A percentile compares a stretch with the other conserved stretches of the same genome.
phyloP scores from a whole-genome alignment of 202 grass and related monocot genomes.

The Eragrostis tef region DNA sequence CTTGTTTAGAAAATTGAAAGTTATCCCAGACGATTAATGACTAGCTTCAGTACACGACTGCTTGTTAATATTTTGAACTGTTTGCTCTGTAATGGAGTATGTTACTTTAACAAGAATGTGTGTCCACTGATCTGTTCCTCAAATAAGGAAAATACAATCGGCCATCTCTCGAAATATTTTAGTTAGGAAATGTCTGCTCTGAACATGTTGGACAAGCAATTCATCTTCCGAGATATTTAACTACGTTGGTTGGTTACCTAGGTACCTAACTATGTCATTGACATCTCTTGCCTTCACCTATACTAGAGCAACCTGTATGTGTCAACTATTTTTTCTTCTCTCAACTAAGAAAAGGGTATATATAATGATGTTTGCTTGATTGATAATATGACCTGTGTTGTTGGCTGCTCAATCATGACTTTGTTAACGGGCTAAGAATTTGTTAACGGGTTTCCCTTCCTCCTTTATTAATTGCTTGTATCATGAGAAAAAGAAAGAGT shows the following conservation, averaged over 20 bases:
- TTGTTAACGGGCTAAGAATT: not conserved
- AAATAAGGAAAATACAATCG: conserved; percentile 2
- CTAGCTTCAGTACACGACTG: not conserved
- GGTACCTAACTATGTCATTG: conserved; percentile 44
- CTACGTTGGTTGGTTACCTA: conserved; percentile 56
- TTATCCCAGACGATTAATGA: too few relatives aligned
- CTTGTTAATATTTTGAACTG: not conserved
- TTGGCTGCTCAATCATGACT: conserved; percentile 24
- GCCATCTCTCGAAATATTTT: not conserved
- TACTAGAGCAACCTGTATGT: conserved; percentile 31
- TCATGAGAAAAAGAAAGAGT: not conserved
- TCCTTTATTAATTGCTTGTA: not conserved
- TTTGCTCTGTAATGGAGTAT: not conserved
- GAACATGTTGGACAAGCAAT: conserved; percentile 41
- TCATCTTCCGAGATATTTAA: conserved; percentile 39
- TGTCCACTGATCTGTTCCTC: not conserved
- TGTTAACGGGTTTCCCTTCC: not conserved
- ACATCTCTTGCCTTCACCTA: conserved; percentile 26
- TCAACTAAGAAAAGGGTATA: not conserved
- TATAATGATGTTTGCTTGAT: conserved; percentile 23
- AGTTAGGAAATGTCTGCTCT: not conserved
- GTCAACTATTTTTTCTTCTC: conserved; percentile 29
- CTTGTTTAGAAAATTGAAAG: not conserved
- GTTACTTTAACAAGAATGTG: conserved; percentile 18
- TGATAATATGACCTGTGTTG: conserved; percentile 15